Evolutionary conservation across 768 basidiomycete genomes (phyloP).

Genomic region (Collybiopsis confluens): DNA sequence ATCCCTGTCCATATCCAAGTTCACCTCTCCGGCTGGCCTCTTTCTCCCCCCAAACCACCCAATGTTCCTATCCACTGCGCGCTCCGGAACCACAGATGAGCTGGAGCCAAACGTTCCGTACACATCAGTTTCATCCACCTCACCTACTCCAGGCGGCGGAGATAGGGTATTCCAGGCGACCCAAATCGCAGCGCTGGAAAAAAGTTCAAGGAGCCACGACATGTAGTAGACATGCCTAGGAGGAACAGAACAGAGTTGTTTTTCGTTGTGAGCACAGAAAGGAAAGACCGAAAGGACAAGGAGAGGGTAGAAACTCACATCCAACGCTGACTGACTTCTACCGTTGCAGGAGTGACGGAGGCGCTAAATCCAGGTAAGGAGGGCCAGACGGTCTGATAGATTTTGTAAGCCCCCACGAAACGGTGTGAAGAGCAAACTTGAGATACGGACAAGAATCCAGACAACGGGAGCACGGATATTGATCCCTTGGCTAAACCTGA

Average conservation of each 20-base stretch:
- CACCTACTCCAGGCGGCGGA: conserved; percentile 20
- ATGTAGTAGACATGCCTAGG: conserved; percentile 21
- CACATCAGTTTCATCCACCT: conserved; percentile 18
- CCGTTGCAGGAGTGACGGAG: conserved; percentile 14
- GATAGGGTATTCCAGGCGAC: conserved; percentile 17
- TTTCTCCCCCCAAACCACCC: no score
- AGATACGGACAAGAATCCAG: conserved; percentile 20
- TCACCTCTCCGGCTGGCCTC: no score
- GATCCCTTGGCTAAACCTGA: conserved; percentile 19
- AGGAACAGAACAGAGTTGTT: not conserved
- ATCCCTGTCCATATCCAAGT: no score
- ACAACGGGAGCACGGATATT: conserved; percentile 20
- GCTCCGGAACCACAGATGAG: no score
- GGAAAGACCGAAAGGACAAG: not conserved
- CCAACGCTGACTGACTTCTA: conserved; percentile 19
- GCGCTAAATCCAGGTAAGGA: conserved; percentile 24
- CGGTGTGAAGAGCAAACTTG: not conserved
- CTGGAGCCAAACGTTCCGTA: conserved; percentile 19
- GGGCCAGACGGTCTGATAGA: conserved; percentile 23
- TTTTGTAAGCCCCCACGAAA: not conserved
- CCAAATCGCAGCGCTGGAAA: conserved; percentile 20
- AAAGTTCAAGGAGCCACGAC: conserved; percentile 21
- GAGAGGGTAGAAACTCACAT: conserved; percentile 13
- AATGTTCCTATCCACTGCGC: no score
- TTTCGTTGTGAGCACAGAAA: not conserved